Percentiles rank a stretch among this genome's conserved stretches.
Evolutionary conservation across 2,329 filamentous ascomycete genomes (phyloP).

Genomic region (Zalaria obscura): DNA sequence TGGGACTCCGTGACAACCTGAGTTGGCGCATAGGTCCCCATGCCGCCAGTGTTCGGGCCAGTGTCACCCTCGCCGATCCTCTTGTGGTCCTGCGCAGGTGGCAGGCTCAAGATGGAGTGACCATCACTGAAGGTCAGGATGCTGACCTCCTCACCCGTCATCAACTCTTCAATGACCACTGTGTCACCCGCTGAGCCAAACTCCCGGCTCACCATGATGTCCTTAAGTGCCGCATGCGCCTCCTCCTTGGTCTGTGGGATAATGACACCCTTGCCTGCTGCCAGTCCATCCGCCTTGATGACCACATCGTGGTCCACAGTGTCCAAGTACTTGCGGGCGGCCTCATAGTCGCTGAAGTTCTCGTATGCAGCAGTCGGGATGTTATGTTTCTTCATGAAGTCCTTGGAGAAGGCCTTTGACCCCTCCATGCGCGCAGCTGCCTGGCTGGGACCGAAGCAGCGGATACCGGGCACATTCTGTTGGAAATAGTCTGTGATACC

Average conservation of each 20-base stretch:
- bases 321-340: constrained; percentile 51
- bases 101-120: constrained; percentile 66
- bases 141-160: constrained; percentile 83
- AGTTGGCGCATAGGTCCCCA: constrained; percentile 89
- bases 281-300: constrained; percentile 86
- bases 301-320: constrained; percentile 60
- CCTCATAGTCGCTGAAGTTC: constrained; percentile 47
- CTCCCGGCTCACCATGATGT: constrained; percentile 79
- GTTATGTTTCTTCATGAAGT: constrained; percentile 84
- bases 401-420: constrained; percentile 93
- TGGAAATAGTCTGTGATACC: constrained; percentile 78
- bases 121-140: constrained; percentile 89
- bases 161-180: constrained; percentile 89
- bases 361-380: constrained; percentile 86
- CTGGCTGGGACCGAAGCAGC: constrained; percentile 74
- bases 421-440: constrained; percentile 84
- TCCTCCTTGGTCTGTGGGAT: constrained; percentile 72
- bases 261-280: constrained; percentile 91
- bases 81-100: constrained; percentile 94
- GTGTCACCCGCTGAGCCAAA: constrained; percentile 80
- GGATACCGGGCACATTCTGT: constrained; percentile 36
- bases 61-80: constrained; percentile 79
- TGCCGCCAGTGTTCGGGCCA: constrained; percentile 90
- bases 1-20: constrained; percentile 39
- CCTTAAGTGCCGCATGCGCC: constrained; percentile 64